phyloP scores from a whole-genome alignment of 108 stramenopile genomes.

The Cyclotella sp. region DNA sequence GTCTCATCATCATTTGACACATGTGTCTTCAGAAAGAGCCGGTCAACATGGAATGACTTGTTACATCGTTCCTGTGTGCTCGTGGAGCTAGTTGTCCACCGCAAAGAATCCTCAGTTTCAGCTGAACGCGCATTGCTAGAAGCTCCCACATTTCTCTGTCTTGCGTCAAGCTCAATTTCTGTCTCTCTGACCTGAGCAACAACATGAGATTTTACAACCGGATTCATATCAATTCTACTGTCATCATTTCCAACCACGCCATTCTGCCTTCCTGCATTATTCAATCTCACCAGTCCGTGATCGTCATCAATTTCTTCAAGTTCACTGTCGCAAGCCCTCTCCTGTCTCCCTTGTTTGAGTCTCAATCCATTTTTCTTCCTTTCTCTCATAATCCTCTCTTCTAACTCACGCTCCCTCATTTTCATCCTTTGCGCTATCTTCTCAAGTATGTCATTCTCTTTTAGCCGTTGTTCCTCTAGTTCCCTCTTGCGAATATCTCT shows the following conservation, averaged over 20 bases:
- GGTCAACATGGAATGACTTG: too few relatives aligned
- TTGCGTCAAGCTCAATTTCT: background rate
- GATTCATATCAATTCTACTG: background rate
- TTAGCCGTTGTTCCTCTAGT: constrained; percentile 1
- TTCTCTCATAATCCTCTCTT: constrained; percentile 20
- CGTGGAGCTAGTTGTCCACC: too few relatives aligned
- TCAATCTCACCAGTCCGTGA: background rate
- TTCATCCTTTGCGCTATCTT: background rate
- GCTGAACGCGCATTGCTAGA: too few relatives aligned
- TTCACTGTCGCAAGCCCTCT: background rate
- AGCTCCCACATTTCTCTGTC: background rate
- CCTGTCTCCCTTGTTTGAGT: constrained; percentile 4
- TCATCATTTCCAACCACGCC: background rate
- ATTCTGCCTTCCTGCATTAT: background rate
- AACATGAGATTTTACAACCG: too few relatives aligned
- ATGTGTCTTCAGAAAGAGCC: background rate
- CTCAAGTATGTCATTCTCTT: constrained; percentile 1
- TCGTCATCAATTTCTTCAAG: background rate
- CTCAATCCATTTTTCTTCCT: constrained; percentile 5
- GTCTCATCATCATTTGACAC: background rate
- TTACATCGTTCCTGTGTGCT: too few relatives aligned
- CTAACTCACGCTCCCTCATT: constrained; percentile 1
- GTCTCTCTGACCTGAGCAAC: background rate
- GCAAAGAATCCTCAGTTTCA: too few relatives aligned
- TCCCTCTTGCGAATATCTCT: background rate